Evolutionary conservation across 768 basidiomycete genomes (phyloP).

Genomic region (Tulasnella sp.): DNA sequence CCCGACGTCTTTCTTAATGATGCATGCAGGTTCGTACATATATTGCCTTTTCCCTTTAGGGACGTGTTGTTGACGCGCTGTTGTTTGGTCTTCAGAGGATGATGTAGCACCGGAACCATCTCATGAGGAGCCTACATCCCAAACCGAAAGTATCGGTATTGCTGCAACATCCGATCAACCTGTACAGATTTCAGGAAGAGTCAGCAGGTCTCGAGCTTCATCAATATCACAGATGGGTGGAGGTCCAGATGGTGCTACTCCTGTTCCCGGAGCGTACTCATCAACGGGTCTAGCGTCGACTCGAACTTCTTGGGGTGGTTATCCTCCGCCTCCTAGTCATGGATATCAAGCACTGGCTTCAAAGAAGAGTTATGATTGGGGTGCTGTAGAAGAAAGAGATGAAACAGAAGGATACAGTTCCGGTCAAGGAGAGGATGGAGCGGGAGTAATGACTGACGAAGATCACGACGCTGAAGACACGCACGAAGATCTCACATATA

Average conservation of each 20-base stretch:
- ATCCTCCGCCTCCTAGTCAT: background rate
- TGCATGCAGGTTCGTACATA: background rate
- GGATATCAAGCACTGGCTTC: too few relatives aligned
- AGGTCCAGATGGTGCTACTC: background rate
- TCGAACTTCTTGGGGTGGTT: slow-evolving; percentile 5
- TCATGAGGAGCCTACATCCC: background rate
- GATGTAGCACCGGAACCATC: slow-evolving; percentile 9
- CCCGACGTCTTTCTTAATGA: too few relatives aligned
- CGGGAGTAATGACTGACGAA: background rate
- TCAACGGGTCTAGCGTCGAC: background rate
- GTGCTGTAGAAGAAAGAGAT: background rate
- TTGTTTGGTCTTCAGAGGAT: background rate
- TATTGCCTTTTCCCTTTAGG: background rate
- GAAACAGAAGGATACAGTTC: slow-evolving; percentile 1
- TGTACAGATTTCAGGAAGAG: background rate
- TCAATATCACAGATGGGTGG: background rate
- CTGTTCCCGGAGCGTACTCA: background rate
- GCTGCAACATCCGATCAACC: slow-evolving; percentile 5
- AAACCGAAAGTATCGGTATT: too few relatives aligned
- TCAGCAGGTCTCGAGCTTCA: slow-evolving; percentile 7
- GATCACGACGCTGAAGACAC: slow-evolving; percentile 1
- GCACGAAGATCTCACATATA: slow-evolving; percentile 11
- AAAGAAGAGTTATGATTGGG: slow-evolving; percentile 10
- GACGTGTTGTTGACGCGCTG: background rate
- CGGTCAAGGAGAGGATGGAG: background rate